These are phyloP conservation scores for Trypanosoma scelopori DNA, from an alignment of 208 protist species.

Conservation along the genomic window DNA sequence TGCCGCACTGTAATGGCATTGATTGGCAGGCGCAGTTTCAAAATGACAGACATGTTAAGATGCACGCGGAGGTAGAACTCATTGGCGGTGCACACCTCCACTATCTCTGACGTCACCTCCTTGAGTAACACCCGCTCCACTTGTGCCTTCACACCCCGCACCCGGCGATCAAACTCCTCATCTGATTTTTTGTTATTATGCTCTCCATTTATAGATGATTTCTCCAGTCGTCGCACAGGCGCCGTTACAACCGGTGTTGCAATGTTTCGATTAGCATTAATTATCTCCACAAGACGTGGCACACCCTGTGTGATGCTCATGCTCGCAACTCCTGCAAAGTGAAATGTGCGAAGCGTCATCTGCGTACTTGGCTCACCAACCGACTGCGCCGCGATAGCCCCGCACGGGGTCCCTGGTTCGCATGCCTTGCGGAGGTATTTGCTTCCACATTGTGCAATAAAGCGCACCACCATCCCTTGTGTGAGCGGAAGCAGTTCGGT, in stretches of 20 bases:
- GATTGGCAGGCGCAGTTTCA: constrained; percentile 92
- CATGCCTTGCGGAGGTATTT: constrained; percentile 89
- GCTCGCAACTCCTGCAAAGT: constrained; percentile 99
- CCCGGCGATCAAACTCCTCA: constrained; percentile 38
- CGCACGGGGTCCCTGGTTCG: constrained; percentile 98
- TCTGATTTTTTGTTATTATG: constrained; percentile 2
- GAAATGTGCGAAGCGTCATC: constrained; percentile 99
- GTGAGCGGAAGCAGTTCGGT: constrained; percentile 78
- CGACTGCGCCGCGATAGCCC: constrained; percentile 98
- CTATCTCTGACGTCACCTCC: constrained; percentile 85
- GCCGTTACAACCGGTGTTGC: constrained; percentile 98
- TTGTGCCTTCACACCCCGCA: constrained; percentile 87
- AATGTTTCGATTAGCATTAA: constrained; percentile 98
- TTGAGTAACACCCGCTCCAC: constrained; percentile 92
- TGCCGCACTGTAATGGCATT: constrained; percentile 71
- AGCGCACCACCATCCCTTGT: constrained; percentile 59
- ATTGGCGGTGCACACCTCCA: constrained; percentile 79
- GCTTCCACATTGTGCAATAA: constrained; percentile 63
- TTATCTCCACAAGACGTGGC: constrained; percentile 98
- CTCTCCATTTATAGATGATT: not conserved
- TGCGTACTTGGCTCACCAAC: constrained; percentile 99
- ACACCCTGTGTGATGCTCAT: constrained; percentile 99
- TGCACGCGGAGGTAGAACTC: constrained; percentile 92
- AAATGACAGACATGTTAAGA: constrained; percentile 93
- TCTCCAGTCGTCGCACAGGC: constrained; percentile 25